Evolutionary conservation across 768 basidiomycete species (phyloP), one percentile per base, ranked within the genome.

Genomic region (Inosperma sp.): DNA sequence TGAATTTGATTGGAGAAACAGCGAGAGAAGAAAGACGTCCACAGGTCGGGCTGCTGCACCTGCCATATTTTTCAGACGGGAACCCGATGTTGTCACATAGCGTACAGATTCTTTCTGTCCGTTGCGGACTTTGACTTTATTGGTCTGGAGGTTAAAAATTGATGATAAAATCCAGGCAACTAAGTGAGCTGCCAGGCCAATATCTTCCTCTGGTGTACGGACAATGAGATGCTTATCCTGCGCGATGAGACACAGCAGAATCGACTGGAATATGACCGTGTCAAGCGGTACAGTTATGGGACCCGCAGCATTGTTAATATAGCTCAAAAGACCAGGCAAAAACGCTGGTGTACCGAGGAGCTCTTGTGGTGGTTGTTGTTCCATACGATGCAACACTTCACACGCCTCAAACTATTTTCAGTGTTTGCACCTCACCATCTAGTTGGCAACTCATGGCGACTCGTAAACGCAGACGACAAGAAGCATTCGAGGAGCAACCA

Each of bases 191-290:
- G 86, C 80, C 7, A 81, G 61, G 21, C 72, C 60, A 26, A 88
- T 66, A 52, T 89, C 88, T 48, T 86, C 83, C 55, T 83, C 81
- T 9, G 71, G 72, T 2, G 84, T 79, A 36, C 83, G 75, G 14
- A 90, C 68, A 49, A 90, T 72, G 23, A 89, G 67, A 62, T 87
- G 74, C 55, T 76, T 81, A 57, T 82, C 71, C 1, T 79, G 79
- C 3, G 84, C 74, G 29, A 85, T 68, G 40, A 88, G 70, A 61
- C 78, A 85, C 3, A 84, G 75, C 25, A 88, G 75, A 13, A 88
- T 67, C 17, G 83, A 80, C 61, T 83, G 84, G 17, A 88, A 65
- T 34, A 87, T 75, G 45, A 80, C 75, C 8, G 78, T 72, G 46
- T 88, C 84, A 3, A 86, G 49, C 7, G 83, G 82, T 13, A 83